Conservation (phyloP, 179 eudicot genomes). For the Carnegiea gigantea region DNA sequence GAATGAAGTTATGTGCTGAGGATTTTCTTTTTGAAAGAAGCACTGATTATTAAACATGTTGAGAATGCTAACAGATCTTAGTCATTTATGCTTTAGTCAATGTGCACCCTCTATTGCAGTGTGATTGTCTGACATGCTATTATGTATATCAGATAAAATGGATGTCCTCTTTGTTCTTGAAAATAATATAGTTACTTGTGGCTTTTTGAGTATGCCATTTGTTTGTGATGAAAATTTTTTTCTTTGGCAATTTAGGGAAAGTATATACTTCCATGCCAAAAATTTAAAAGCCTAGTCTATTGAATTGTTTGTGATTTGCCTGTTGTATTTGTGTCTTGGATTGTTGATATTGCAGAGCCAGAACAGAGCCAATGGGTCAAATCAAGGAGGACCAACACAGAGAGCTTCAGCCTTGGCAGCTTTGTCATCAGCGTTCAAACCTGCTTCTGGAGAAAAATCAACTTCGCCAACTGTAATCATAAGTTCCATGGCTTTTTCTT, state of each 20-base stretch:
- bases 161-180: background rate
- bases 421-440: constrained; percentile 67
- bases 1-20: background rate
- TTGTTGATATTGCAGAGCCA: constrained; percentile 36
- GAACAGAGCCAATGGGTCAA: constrained; percentile 56
- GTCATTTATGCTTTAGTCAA: background rate
- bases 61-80: background rate
- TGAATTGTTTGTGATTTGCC: too few relatives aligned
- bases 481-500: background rate
- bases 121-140: background rate
- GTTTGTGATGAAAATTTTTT: background rate
- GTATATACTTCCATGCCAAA: background rate
- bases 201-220: background rate
- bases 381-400: constrained; percentile 80
- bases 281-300: too few relatives aligned
- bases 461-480: constrained; percentile 39
- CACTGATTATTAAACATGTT: background rate
- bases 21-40: background rate
- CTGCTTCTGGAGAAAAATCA: constrained; percentile 55
- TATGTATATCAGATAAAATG: background rate
- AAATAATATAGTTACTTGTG: background rate
- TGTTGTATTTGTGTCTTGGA: background rate
- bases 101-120: background rate
- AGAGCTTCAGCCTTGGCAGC: constrained; percentile 93
- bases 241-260: background rate